Evolutionary conservation across 176 grass and related monocot genomes (phyloP).

Genomic region (Avena atlantica): DNA sequence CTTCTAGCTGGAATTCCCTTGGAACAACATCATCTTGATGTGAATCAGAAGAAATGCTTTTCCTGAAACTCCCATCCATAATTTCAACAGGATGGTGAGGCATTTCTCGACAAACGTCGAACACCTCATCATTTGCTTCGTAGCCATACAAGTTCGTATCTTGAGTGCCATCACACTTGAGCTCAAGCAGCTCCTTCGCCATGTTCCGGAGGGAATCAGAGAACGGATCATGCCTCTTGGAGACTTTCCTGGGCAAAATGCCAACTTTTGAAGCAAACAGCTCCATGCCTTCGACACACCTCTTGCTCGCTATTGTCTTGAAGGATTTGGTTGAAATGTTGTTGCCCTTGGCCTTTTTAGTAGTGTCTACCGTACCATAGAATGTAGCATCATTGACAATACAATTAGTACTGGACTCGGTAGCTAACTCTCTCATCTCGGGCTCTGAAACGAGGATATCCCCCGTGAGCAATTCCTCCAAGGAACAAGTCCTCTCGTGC

Average conservation of each 20-base stretch:
- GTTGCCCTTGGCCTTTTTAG: conserved; percentile 51
- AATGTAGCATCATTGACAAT: conserved; percentile 15
- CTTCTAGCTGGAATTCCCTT: conserved; percentile 42
- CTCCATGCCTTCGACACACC: conserved; percentile 59
- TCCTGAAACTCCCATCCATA: conserved; percentile 15
- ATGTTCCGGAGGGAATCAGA: conserved; percentile 71
- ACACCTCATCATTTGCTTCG: conserved; percentile 57
- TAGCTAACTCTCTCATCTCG: conserved; percentile 8
- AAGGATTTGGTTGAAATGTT: conserved; percentile 53
- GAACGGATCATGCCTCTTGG: conserved; percentile 63
- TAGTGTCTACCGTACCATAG: conserved; percentile 29
- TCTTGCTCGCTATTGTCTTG: conserved; percentile 69
- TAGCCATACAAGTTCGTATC: conserved; percentile 53
- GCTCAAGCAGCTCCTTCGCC: conserved; percentile 70
- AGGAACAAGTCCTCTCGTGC: conserved; percentile 53
- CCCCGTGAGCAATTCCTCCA: conserved; percentile 48
- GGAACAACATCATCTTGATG: conserved; percentile 42
- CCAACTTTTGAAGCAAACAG: conserved; percentile 57
- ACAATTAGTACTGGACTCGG: conserved; percentile 23
- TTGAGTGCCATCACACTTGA: conserved; percentile 69
- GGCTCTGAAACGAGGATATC: conserved; percentile 41
- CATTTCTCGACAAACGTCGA: conserved; percentile 41
- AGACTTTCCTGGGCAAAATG: conserved; percentile 47
- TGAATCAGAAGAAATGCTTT: conserved; percentile 50
- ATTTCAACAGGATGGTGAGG: conserved; percentile 41